Evolutionary conservation across 257 asterid species (phyloP).

Genomic region (Echites panduratus): DNA sequence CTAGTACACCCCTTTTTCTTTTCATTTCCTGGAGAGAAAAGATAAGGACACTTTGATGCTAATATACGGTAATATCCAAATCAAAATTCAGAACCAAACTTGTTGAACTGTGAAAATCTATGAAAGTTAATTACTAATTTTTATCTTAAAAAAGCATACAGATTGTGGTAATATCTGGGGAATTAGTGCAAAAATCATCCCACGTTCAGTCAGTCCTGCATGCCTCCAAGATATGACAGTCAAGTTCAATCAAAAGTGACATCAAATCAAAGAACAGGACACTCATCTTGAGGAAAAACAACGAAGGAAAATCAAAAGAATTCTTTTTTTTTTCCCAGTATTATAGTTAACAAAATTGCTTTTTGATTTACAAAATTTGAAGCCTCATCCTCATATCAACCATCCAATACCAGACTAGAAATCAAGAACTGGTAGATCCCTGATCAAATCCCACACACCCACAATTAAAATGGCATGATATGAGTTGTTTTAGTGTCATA

Average conservation of each 20-base stretch:
- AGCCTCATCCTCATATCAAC: neutral
- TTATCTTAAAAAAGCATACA: neutral
- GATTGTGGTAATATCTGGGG: neutral
- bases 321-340: slow-evolving; percentile 10
- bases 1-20: neutral
- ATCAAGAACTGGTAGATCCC: slow-evolving; percentile 4
- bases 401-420: neutral
- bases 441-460: slow-evolving; percentile 16
- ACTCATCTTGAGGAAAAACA: neutral
- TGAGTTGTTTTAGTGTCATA: slow-evolving; percentile 74
- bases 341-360: slow-evolving; percentile 41
- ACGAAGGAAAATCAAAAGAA: slow-evolving; percentile 8
- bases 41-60: neutral
- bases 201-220: neutral
- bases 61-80: neutral
- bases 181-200: neutral
- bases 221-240: neutral
- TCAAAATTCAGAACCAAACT: too few species aligned
- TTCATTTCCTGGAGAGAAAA: neutral
- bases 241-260: slow-evolving; percentile 12
- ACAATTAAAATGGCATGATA: slow-evolving; percentile 75
- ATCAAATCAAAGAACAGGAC: slow-evolving; percentile 27
- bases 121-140: neutral
- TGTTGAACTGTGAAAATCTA: neutral
- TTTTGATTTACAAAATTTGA: slow-evolving; percentile 25